Evolutionary conservation across 2,329 filamentous ascomycete species (phyloP), one percentile per base, ranked within the genome.

Genomic region (Claviceps lovelessii): DNA sequence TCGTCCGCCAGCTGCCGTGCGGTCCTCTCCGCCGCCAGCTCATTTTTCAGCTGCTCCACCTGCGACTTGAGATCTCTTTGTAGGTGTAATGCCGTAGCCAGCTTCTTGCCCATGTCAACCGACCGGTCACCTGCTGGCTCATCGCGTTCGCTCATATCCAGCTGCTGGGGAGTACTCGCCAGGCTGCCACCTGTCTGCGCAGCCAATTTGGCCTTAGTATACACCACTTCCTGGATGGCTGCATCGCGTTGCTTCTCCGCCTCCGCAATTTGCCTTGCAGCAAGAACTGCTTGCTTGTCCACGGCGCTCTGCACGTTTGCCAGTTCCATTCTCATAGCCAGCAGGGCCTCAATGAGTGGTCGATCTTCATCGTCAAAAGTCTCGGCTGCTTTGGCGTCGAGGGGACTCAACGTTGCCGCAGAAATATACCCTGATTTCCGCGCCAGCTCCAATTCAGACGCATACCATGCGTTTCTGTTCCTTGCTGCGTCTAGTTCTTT

Each of bases 391-490:
- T 86, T 83, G 60, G 86, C 83, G 59, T 97, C 91, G 29, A 95
- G 74, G 15, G 88, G 83, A 63, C 81, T 87, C 31, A 82, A 78
- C 1, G 83, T 82, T 3, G 82, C 74, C 58, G 81, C 89, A 17
- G 88, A 80, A 7, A 82, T 78, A 64, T 97, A 98, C 5, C 93
- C 93, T 45, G 88, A 82, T 70, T 95, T 95, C 51, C 87, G 83
- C 7, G 93, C 94, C 59, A 98, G 75, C 56, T 95, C 89, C 49
- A 98, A 76, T 70, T 98, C 93, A 0, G 91, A 96, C 8, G 90
- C 89, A 68, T 95, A 96, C 93, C 93, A 98, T 0, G 91, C 91
- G 70, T 95, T 97, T 52, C 87, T 82, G 64, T 86, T 93, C 63
- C 88, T 88, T 4, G 85, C 79, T 9, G 83, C 77, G 65, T 98